Base-by-base conservation (phyloP, 208 protist genomes). In the Novymonas esmeraldas region DNA sequence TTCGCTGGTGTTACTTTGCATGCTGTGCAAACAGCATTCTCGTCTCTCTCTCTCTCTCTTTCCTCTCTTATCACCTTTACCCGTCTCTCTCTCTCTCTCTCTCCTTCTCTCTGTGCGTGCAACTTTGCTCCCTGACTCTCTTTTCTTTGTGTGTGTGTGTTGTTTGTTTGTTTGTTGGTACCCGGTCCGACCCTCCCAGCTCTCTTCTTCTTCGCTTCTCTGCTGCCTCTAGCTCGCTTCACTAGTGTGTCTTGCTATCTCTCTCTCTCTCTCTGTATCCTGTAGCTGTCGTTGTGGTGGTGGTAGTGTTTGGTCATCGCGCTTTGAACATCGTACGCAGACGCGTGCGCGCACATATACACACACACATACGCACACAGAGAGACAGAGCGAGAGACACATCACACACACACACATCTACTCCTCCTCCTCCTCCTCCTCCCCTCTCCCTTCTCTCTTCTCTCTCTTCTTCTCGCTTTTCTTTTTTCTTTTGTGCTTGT, bases 261-360 rank as follows among this genome's bases (percentile, higher is more conserved):
- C 28, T 73, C 20, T 70, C 36, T 58, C 7, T 59, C 16, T 68
- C 14, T 46, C 29, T 29, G 22, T 67, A 45, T 18, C 18, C 18
- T 51, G 10, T n/a, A n/a, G n/a, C n/a, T n/a, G n/a, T n/a, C n/a
- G n/a, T n/a, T n/a, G n/a, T n/a, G n/a, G n/a, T n/a, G n/a, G n/a
- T n/a, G n/a, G n/a, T n/a, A n/a, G n/a, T n/a, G n/a, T n/a, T n/a
- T n/a, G n/a, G n/a, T n/a, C n/a, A n/a, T n/a, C n/a, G n/a, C n/a
- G n/a, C n/a, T n/a, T n/a, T n/a, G n/a, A n/a, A n/a, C n/a, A n/a
- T n/a, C n/a, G n/a, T n/a, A n/a, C n/a, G n/a, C n/a, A n/a, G n/a
- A n/a, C n/a, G n/a, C n/a, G n/a, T n/a, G n/a, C n/a, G n/a, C n/a
- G n/a, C n/a, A n/a, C n/a, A 42, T 24, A 31, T 39, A 58, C 22